phyloP scores from a whole-genome alignment of 805 yeast species.

The Saturnispora galanensis region DNA sequence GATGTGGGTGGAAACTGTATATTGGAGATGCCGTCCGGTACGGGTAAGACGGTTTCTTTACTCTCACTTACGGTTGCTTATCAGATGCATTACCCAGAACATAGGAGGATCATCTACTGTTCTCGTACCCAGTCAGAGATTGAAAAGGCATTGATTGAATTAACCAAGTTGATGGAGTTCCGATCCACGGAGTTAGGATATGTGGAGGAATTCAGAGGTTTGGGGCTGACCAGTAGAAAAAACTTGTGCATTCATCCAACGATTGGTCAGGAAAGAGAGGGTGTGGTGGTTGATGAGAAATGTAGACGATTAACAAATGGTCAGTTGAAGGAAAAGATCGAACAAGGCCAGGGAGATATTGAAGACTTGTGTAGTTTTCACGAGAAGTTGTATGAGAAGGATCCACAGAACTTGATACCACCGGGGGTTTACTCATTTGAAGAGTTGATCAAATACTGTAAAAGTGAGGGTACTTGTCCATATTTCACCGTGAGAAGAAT shows the following conservation, averaged over 20 bases:
- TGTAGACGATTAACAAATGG: conserved; percentile 95
- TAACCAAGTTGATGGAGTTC: conserved; percentile 79
- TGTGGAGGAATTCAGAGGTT: conserved; percentile 84
- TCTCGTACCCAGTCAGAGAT: conserved; percentile 99
- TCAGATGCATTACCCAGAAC: conserved; percentile 89
- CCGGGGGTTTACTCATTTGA: conserved; percentile 94
- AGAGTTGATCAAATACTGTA: conserved; percentile 66
- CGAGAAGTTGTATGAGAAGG: conserved; percentile 77
- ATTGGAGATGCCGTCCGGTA: conserved; percentile 98
- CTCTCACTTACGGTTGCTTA: conserved; percentile 89
- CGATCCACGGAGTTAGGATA: conserved; percentile 76
- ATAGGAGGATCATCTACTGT: conserved; percentile 87
- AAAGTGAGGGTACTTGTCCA: conserved; percentile 77
- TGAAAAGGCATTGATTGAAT: conserved; percentile 91
- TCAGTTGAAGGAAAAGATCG: conserved; percentile 58
- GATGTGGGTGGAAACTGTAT: conserved; percentile 97
- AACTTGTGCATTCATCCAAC: conserved; percentile 87
- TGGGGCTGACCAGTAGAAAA: conserved; percentile 91
- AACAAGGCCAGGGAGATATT: conserved; percentile 47
- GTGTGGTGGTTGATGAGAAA: conserved; percentile 88
- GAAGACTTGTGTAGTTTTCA: conserved; percentile 73
- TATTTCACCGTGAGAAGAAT: conserved; percentile 96
- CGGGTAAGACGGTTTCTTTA: conserved; percentile 93
- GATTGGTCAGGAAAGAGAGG: conserved; percentile 81
- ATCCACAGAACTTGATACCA: conserved; percentile 83